phyloP scores from a whole-genome alignment of 805 yeast genomes.

The Brettanomyces bruxellensis region DNA sequence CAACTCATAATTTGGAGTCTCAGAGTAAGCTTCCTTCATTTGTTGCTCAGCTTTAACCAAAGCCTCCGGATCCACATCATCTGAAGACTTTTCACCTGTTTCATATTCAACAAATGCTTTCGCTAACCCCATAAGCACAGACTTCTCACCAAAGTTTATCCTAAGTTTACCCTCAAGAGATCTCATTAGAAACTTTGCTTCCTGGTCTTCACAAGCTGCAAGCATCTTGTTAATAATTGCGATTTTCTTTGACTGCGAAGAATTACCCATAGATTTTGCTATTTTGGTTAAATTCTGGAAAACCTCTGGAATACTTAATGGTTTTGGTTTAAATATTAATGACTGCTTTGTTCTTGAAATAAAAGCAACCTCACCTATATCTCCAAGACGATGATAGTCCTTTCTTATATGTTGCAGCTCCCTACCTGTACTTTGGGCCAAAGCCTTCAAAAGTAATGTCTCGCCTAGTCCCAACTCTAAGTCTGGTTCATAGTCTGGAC shows the following conservation, averaged over 20 bases:
- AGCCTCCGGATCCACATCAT: slow-evolving; percentile 29
- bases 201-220: slow-evolving; percentile 76
- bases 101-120: slow-evolving; percentile 73
- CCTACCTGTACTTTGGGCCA: slow-evolving; percentile 85
- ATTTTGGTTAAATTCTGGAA: slow-evolving; percentile 67
- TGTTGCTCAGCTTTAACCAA: slow-evolving; percentile 63
- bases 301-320: slow-evolving; percentile 65
- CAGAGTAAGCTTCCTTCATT: slow-evolving; percentile 80
- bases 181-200: slow-evolving; percentile 85
- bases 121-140: slow-evolving; percentile 75
- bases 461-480: slow-evolving; percentile 93
- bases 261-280: slow-evolving; percentile 69
- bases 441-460: slow-evolving; percentile 75
- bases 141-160: slow-evolving; percentile 90
- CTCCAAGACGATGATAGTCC: slow-evolving; percentile 77
- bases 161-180: slow-evolving; percentile 89
- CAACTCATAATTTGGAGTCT: slow-evolving; percentile 82
- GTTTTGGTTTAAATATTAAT: slow-evolving; percentile 86
- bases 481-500: slow-evolving; percentile 90
- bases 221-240: slow-evolving; percentile 73
- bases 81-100: slow-evolving; percentile 20
- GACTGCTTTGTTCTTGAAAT: slow-evolving; percentile 79
- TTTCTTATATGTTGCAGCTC: slow-evolving; percentile 58
- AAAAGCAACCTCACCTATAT: slow-evolving; percentile 82
- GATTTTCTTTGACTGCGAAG: slow-evolving; percentile 73